A percentile compares a stretch with the other conserved stretches of the same genome.
phyloP scores from a whole-genome alignment of 768 basidiomycete genomes.

The Agaricus subrufescens region DNA sequence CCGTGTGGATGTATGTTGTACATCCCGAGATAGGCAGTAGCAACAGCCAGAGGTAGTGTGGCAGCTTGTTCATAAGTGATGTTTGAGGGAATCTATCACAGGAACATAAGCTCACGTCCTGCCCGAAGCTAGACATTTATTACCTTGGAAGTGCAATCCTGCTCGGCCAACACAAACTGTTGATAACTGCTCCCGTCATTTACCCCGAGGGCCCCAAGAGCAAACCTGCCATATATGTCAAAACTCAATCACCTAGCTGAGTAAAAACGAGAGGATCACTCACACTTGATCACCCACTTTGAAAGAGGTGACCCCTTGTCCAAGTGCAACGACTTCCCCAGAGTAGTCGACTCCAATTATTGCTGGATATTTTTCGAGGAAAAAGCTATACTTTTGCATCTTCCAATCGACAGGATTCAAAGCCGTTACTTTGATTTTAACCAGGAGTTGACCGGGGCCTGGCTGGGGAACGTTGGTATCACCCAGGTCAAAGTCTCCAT shows the following conservation, averaged over 20 bases:
- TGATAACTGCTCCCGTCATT: conserved; percentile 38
- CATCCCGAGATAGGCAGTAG: conserved; percentile 45
- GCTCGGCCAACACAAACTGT: conserved; percentile 36
- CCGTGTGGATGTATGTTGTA: conserved; percentile 35
- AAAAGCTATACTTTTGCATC: conserved; percentile 34
- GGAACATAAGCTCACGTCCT: not conserved
- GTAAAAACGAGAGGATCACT: conserved; percentile 14
- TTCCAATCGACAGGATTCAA: conserved; percentile 53
- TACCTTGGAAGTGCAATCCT: conserved; percentile 38
- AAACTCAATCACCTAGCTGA: not conserved
- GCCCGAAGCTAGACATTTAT: conserved; percentile 4
- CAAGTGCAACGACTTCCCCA: conserved; percentile 47
- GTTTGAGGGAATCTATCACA: conserved; percentile 37
- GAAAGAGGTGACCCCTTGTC: conserved; percentile 45
- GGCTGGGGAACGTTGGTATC: conserved; percentile 20
- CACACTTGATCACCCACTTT: conserved; percentile 52
- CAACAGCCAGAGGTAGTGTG: conserved; percentile 44
- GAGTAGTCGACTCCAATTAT: conserved; percentile 46
- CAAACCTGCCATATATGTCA: conserved; percentile 23
- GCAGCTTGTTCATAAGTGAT: conserved; percentile 44
- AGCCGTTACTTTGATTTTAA: conserved; percentile 32
- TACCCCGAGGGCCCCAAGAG: conserved; percentile 27
- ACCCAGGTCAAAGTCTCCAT: conserved; percentile 16
- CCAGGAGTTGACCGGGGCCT: conserved; percentile 33
- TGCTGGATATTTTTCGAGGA: conserved; percentile 37